These are phyloP conservation scores for Penicillium chermesinum DNA, from an alignment of 495 filamentous ascomycete genomes.

Conservation along the genomic window DNA sequence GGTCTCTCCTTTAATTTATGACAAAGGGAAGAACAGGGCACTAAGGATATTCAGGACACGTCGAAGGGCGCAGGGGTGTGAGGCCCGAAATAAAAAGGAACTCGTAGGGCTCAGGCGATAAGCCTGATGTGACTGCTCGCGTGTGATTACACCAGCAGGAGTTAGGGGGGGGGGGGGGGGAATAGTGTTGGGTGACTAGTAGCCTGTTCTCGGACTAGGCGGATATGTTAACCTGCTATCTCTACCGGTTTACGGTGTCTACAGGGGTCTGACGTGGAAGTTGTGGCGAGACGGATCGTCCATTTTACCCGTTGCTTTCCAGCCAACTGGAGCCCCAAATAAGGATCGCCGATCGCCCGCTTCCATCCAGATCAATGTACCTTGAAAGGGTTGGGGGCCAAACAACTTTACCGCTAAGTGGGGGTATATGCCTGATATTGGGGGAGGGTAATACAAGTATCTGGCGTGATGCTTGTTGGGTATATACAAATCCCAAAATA, in stretches of 20 bases:
- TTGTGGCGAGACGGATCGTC: conserved; percentile 12
- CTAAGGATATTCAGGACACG: neutral
- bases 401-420: no score
- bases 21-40: neutral
- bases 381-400: neutral
- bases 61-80: neutral
- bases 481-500: conserved; percentile 12
- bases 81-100: neutral
- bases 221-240: neutral
- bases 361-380: neutral
- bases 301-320: neutral
- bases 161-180: no score
- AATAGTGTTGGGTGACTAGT: no score
- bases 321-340: conserved; percentile 3
- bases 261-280: conserved; percentile 13
- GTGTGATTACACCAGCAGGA: conserved; percentile 11
- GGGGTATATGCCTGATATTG: neutral
- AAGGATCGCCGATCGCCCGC: conserved; percentile 9
- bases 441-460: no score
- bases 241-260: no score
- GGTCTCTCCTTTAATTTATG: neutral
- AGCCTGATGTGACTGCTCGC: conserved; percentile 18
- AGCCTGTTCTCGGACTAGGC: neutral
- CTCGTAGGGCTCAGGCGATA: conserved; percentile 1
- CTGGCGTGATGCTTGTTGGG: no score